Evolutionary conservation across 2,329 filamentous ascomycete genomes (phyloP).

Genomic region (Leptographium radiaticola): DNA sequence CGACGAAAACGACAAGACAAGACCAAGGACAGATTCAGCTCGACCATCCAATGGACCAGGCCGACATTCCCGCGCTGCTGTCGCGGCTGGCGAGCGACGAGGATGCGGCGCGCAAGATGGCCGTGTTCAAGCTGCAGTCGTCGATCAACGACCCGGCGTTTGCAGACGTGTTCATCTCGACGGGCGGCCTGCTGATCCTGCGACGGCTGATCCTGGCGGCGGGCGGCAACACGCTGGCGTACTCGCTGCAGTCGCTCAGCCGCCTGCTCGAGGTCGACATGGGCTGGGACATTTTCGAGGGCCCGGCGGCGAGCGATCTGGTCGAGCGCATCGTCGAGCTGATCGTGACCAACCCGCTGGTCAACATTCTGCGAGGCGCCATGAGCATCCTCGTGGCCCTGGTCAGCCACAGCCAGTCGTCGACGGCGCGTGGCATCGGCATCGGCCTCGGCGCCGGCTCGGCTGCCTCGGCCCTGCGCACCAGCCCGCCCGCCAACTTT

Average conservation of each 20-base stretch:
- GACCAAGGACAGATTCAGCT: no score
- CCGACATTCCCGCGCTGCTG: slow-evolving; percentile 52
- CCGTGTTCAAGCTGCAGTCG: slow-evolving; percentile 92
- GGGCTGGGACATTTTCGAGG: slow-evolving; percentile 83
- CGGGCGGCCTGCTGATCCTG: slow-evolving; percentile 71
- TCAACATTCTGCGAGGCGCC: slow-evolving; percentile 92
- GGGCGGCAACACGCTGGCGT: slow-evolving; percentile 87
- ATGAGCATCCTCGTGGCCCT: slow-evolving; percentile 94
- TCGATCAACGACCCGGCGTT: slow-evolving; percentile 94
- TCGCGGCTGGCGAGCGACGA: slow-evolving; percentile 55
- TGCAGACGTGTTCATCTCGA: slow-evolving; percentile 88
- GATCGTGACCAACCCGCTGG: slow-evolving; percentile 86
- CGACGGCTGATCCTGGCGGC: slow-evolving; percentile 73
- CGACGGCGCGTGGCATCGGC: slow-evolving; percentile 22
- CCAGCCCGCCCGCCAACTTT: slow-evolving; percentile 44
- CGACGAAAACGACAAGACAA: no score
- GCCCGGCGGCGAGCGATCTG: slow-evolving; percentile 48
- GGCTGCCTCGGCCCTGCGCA: slow-evolving; percentile 14
- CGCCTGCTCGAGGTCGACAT: slow-evolving; percentile 90
- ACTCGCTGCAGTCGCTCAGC: slow-evolving; percentile 80
- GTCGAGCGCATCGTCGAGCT: slow-evolving; percentile 74
- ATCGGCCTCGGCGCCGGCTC: slow-evolving; percentile 5
- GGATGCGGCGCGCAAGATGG: slow-evolving; percentile 94
- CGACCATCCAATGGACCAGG: slow-evolving; percentile 42
- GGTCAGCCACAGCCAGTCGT: slow-evolving; percentile 69